Base-by-base conservation (phyloP, 177 flowering plant species). In the Telopea speciosissima region DNA sequence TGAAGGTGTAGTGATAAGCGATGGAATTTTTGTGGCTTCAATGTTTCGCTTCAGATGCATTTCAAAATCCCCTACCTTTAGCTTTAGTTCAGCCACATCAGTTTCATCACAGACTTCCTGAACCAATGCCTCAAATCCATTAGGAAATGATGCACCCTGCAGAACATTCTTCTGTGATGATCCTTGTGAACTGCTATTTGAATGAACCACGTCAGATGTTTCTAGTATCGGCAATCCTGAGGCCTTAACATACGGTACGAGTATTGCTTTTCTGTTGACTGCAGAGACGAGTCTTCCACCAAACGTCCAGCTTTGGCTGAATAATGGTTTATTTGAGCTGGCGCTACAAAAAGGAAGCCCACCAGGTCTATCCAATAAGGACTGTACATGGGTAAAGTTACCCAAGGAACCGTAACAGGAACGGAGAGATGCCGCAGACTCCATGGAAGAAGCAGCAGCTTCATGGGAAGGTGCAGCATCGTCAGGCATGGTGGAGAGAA, bases 1-100 rank as follows among this genome's bases (percentile, higher is more conserved):
- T 72, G 80, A 65, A 59, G 88, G 84, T 66, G 90, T 78, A 68
- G 75, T 75, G 62, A 80, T 61, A 44, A 88, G 78, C 21, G 75
- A 5, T 19, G 86, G 79, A 67, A 80, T 76, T 42, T 40, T 73
- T 58, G 83, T 63, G 28, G 76, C 85, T 78, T 85, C 89, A 69
- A 88, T 64, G 42, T 91, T 87, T 72, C 98, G 83, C 82, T 82
- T 89, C 73, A 92, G 73, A 76, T 88, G 87, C 93, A 94, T 92
- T 80, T 94, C 96, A 75, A 94, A 92, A 70, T 83, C 89, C 68
- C 99, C 99, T 72, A 92, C 77, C 19, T 49, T 49, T 49, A 49
- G 16, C 54, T 49, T 49, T 49, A 49, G 17, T 49, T 49, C 54
- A 49, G 54, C 54, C 1, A 49, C 54, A 49, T 49, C 19, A 12